Evolutionary conservation across 177 flowering plant genomes (phyloP).

Genomic region (Vitis hybrid): DNA sequence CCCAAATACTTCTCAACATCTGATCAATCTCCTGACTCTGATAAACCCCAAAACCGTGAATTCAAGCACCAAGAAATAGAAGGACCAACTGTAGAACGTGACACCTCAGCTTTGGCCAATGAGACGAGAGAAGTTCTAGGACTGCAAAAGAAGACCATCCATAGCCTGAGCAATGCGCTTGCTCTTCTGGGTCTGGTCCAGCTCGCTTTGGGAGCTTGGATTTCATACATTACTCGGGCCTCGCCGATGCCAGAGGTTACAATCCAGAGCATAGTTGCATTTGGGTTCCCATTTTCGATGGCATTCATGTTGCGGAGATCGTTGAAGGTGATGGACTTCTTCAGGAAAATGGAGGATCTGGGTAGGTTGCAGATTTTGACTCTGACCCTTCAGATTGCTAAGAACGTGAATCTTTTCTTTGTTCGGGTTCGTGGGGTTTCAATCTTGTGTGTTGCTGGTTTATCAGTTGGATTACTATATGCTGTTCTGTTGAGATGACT

Average conservation of each 20-base stretch:
- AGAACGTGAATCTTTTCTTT: slow-evolving; percentile 64
- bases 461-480: slow-evolving; percentile 44
- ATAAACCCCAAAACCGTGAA: slow-evolving; percentile 27
- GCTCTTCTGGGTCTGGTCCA: slow-evolving; percentile 63
- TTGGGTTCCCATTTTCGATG: slow-evolving; percentile 63
- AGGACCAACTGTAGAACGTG: slow-evolving; percentile 73
- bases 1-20: slow-evolving; percentile 30
- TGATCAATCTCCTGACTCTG: slow-evolving; percentile 19
- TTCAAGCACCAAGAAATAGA: slow-evolving; percentile 75
- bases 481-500: slow-evolving; percentile 32
- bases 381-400: slow-evolving; percentile 65
- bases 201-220: slow-evolving; percentile 65
- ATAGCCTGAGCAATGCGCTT: slow-evolving; percentile 44
- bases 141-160: slow-evolving; percentile 43
- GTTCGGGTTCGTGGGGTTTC: slow-evolving; percentile 55
- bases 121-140: slow-evolving; percentile 60
- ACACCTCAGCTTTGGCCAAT: slow-evolving; percentile 56
- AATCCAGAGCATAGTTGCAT: slow-evolving; percentile 53
- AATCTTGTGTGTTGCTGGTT: slow-evolving; percentile 45
- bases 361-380: slow-evolving; percentile 90
- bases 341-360: slow-evolving; percentile 85
- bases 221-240: slow-evolving; percentile 39
- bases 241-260: slow-evolving; percentile 39
- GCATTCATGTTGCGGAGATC: slow-evolving; percentile 66
- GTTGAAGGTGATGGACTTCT: slow-evolving; percentile 78